A percentile compares a stretch with the other conserved stretches of the same genome.
Evolutionary conservation across 169 alveolate genomes (phyloP).

Genomic region (Amoebophrya sp.): DNA sequence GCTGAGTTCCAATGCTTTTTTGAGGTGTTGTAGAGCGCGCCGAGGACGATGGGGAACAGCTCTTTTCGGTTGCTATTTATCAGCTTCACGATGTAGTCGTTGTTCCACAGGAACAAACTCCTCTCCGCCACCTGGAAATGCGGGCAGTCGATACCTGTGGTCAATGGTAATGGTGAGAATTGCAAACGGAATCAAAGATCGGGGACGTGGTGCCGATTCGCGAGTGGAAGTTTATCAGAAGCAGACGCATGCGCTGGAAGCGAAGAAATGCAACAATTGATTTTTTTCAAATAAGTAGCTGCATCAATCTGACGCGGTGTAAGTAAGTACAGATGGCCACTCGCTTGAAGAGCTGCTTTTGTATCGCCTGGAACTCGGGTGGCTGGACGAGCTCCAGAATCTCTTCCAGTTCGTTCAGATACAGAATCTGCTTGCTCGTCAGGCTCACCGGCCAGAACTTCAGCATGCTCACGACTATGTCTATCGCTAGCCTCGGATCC

Average conservation of each 20-base stretch:
- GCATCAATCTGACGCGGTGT: too few relatives aligned
- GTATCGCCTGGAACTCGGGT: constrained; percentile 14
- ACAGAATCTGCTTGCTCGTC: constrained; percentile 82
- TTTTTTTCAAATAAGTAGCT: too few relatives aligned
- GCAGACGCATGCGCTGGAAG: too few relatives aligned
- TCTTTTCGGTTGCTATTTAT: constrained; percentile 50
- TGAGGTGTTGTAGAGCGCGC: constrained; percentile 36
- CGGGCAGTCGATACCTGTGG: constrained; percentile 35
- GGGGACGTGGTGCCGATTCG: too few relatives aligned
- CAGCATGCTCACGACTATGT: constrained; percentile 75
- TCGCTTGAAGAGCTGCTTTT: constrained; percentile 15
- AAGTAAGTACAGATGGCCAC: constrained; percentile 14
- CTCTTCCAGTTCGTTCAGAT: constrained; percentile 87
- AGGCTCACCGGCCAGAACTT: constrained; percentile 94
- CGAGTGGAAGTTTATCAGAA: too few relatives aligned
- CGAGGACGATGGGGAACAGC: constrained; percentile 38
- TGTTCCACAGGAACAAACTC: constrained; percentile 65
- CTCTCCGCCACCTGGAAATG: constrained; percentile 71
- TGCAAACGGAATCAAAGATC: too few relatives aligned
- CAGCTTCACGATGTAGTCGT: constrained; percentile 55
- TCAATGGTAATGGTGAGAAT: too few relatives aligned
- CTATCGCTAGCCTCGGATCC: constrained; percentile 84
- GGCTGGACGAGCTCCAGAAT: constrained; percentile 41
- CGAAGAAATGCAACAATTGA: too few relatives aligned
- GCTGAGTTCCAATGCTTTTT: constrained; percentile 40